Evolutionary conservation across 2,329 filamentous ascomycete species (phyloP), one percentile per base, ranked within the genome.

Genomic region (Calonectria montana): DNA sequence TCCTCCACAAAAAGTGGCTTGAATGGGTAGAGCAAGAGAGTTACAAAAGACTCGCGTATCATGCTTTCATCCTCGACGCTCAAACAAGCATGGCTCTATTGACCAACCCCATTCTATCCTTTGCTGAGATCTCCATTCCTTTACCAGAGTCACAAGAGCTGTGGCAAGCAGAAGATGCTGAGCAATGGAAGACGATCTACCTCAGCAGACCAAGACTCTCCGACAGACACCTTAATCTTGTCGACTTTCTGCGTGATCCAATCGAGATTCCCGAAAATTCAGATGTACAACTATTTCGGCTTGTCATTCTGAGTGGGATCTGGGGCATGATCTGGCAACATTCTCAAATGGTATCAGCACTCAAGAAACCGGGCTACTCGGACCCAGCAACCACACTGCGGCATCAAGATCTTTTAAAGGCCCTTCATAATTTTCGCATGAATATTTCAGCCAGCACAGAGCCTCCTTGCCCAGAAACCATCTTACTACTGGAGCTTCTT

Each of bases 261-360:
- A 57, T 69, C 18, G 72, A 74, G 57, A 65, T 72, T 12, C 65
- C 65, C 4, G 66, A 69, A 2, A 63, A 66, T 8, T 74, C 64
- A 37, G 72, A 72, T 29, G 37, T 67, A 1, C 55, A 72, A 5
- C 65, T 74, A 16, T 72, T 61, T 13, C 61, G 57, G 0, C 57
- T 70, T 2, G 67, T 74, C 16, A 57, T 74, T 27, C 48, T 74
- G 7, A 53, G 35, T 9, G 72, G 70, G 4, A 67, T 74, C 55
- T 74, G 72, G 72, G 72, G 72, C 8, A 74, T 74, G 66, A 53
- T 74, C 4, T 74, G 72, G 72, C 72, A 74, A 35, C 65, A 68
- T 4, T 70, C 70, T 0, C 72, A 73, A 23, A 41, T 66, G 2
- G n/a, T 62, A 9, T 63, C 71, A 2, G 41, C 66, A 5, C 37